Conservation (phyloP, 805 yeast species). For the Ogataea nitratoaversa region DNA sequence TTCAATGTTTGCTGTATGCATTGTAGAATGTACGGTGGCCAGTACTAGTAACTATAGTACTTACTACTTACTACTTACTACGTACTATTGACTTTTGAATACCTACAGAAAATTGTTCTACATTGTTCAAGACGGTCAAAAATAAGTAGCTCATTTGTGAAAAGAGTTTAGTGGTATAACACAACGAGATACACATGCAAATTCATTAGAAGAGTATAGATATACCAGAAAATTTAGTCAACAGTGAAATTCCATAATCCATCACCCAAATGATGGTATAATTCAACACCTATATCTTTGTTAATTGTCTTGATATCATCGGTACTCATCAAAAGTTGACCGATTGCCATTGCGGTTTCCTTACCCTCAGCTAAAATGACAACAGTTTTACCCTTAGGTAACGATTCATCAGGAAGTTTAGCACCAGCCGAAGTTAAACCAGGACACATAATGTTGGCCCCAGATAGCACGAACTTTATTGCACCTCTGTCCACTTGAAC, state of each 20-base stretch:
- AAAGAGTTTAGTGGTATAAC: too few relatives aligned
- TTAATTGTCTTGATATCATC: conserved; percentile 79
- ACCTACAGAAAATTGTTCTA: too few relatives aligned
- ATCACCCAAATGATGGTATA: conserved; percentile 82
- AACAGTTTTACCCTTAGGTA: conserved; percentile 67
- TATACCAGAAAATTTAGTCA: conserved; percentile 27
- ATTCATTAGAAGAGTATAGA: not conserved
- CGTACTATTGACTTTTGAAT: too few relatives aligned
- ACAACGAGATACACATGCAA: not conserved
- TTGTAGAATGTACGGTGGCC: too few relatives aligned
- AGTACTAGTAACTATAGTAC: too few relatives aligned
- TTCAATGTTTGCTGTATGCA: too few relatives aligned
- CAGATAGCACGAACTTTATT: conserved; percentile 89
- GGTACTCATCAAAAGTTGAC: conserved; percentile 82
- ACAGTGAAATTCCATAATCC: conserved; percentile 71
- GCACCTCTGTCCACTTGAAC: conserved; percentile 96
- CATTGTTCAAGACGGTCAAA: too few relatives aligned
- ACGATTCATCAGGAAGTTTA: conserved; percentile 65
- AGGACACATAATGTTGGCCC: conserved; percentile 97
- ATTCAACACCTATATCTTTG: conserved; percentile 87
- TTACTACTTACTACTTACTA: too few relatives aligned
- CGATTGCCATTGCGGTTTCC: conserved; percentile 85
- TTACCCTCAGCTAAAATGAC: conserved; percentile 90
- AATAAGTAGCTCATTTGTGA: too few relatives aligned
- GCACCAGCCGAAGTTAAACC: conserved; percentile 89